Evolutionary conservation across 192 early-diverging fungal species (phyloP).

Genomic region (Coemansia sp.): DNA sequence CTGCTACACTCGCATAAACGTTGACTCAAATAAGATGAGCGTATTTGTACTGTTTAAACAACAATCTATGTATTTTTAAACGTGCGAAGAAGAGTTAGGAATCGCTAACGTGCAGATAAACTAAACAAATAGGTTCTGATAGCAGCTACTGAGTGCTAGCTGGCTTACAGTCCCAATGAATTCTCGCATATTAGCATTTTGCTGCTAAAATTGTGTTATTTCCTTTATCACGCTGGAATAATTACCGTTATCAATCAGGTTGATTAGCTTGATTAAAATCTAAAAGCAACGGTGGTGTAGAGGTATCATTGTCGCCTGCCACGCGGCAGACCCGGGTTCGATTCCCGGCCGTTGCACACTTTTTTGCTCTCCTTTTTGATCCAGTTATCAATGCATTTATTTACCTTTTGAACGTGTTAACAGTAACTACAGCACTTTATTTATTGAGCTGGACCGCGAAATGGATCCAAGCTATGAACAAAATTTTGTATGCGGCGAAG

Average conservation of each 20-base stretch:
- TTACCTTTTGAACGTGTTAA: not conserved
- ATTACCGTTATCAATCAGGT: not conserved
- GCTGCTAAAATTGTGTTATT: not conserved
- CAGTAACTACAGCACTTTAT: no score
- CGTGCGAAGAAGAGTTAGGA: no score
- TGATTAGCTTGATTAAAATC: not conserved
- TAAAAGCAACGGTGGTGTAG: constrained; percentile 59
- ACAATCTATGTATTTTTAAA: no score
- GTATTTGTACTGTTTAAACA: no score
- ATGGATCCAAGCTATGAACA: constrained; percentile 12
- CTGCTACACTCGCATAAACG: no score
- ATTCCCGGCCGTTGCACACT: constrained; percentile 68
- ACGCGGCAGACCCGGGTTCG: constrained; percentile 80
- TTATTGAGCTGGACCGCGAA: not conserved
- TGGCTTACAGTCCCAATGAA: no score
- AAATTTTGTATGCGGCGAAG: constrained; percentile 32
- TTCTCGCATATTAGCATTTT: no score
- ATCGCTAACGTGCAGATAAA: no score
- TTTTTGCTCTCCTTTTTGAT: constrained; percentile 4
- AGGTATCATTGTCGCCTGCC: constrained; percentile 79
- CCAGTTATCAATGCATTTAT: not conserved
- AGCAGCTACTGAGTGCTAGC: no score
- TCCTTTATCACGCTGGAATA: not conserved
- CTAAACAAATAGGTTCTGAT: no score
- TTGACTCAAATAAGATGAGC: no score